phyloP scores from a whole-genome alignment of 805 yeast genomes.

The Hanseniaspora guilliermondii region DNA sequence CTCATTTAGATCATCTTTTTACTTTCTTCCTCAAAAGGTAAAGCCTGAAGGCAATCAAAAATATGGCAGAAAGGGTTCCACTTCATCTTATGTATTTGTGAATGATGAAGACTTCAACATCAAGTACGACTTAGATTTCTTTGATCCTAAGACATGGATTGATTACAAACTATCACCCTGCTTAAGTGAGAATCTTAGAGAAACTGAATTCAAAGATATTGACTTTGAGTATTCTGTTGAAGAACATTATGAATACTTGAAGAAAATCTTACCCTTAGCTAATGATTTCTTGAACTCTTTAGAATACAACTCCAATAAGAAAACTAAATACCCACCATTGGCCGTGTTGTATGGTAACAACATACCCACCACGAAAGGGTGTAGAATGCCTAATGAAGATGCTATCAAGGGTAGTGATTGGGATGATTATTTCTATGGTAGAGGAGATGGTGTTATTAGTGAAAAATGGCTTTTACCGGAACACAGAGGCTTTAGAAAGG shows the following conservation, averaged over 20 bases:
- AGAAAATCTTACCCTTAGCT: conserved; percentile 47
- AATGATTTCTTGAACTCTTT: conserved; percentile 46
- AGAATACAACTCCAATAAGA: conserved; percentile 37
- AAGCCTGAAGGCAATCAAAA: conserved; percentile 18
- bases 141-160: conserved; percentile 71
- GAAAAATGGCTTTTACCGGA: conserved; percentile 76
- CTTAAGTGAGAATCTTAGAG: conserved; percentile 33
- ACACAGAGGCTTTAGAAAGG: conserved; percentile 56
- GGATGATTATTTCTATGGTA: conserved; percentile 67
- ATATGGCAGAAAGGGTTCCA: conserved; percentile 1
- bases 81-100: conserved; percentile 32
- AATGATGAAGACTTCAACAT: conserved; percentile 44
- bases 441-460: conserved; percentile 89
- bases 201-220: conserved; percentile 9
- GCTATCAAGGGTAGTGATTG: conserved; percentile 63
- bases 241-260: conserved; percentile 53
- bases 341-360: conserved; percentile 69
- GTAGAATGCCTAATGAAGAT: conserved; percentile 46
- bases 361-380: conserved; percentile 78
- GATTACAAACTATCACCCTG: conserved; percentile 58
- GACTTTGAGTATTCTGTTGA: conserved; percentile 20
- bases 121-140: conserved; percentile 56
- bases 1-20: conserved; percentile 74
- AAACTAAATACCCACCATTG: conserved; percentile 60
- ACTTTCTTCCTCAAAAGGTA: conserved; percentile 47